Evolutionary conservation across 441 rosid species (phyloP).

Genomic region (Metrosideros polymorpha): DNA sequence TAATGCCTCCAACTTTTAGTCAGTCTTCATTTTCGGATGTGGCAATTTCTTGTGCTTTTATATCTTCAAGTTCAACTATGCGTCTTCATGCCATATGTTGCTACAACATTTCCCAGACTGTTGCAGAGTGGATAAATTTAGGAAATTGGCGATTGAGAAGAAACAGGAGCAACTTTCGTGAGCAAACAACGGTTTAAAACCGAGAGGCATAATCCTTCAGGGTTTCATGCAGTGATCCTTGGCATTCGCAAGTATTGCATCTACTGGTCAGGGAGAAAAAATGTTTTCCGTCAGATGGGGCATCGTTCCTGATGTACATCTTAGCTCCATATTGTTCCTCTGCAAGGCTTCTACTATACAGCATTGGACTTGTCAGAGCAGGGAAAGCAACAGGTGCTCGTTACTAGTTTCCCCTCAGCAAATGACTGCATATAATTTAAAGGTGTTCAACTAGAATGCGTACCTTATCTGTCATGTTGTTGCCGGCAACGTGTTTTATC

Average conservation of each 20-base stretch:
- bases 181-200: neutral
- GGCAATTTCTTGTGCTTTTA: neutral
- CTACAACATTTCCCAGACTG: neutral
- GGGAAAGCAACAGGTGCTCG: no score
- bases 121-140: neutral
- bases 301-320: neutral
- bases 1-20: neutral
- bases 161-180: neutral
- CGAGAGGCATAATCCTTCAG: neutral
- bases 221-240: neutral
- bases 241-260: neutral
- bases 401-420: no score
- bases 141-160: neutral
- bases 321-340: neutral
- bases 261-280: neutral
- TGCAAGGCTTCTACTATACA: neutral
- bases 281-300: neutral
- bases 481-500: neutral
- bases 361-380: no score
- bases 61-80: neutral
- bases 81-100: neutral
- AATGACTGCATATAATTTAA: no score
- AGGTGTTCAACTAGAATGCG: no score
- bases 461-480: neutral
- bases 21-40: neutral